Conservation (phyloP, 805 yeast genomes). For the Yamadazyma sp. region DNA sequence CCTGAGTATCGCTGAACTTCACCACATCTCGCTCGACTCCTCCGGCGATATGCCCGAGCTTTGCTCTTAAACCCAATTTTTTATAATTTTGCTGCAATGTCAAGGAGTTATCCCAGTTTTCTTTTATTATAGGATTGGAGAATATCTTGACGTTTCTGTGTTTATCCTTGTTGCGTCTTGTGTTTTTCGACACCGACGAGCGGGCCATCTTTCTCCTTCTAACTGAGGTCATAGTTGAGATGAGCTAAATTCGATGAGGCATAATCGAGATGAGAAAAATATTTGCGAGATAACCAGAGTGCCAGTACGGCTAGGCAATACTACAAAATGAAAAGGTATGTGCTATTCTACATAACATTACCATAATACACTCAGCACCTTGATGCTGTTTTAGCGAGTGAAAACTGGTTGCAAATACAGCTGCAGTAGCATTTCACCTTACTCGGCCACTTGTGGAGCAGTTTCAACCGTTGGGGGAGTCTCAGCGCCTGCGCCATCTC, state of each 20-base stretch:
- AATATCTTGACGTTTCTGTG: slow-evolving; percentile 64
- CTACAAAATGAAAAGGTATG: too few species aligned
- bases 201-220: slow-evolving; percentile 83
- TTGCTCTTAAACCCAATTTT: slow-evolving; percentile 70
- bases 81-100: slow-evolving; percentile 87
- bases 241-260: slow-evolving; percentile 4
- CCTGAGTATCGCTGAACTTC: slow-evolving; percentile 36
- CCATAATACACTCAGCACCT: too few species aligned
- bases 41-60: slow-evolving; percentile 70
- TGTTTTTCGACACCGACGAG: slow-evolving; percentile 65
- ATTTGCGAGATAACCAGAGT: too few species aligned
- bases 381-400: too few species aligned
- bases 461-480: not conserved
- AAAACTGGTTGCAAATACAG: too few species aligned
- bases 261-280: slow-evolving; percentile 5
- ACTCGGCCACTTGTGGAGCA: not conserved
- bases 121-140: slow-evolving; percentile 80
- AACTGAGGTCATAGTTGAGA: slow-evolving; percentile 58
- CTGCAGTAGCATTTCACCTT: too few species aligned
- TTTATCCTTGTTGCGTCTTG: slow-evolving; percentile 69
- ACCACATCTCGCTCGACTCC: slow-evolving; percentile 67
- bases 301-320: too few species aligned
- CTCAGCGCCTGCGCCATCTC: not conserved
- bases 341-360: too few species aligned
- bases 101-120: slow-evolving; percentile 81